Evolutionary conservation across 352 stramenopile species (phyloP).

Genomic region (Phytopythium sindhum): DNA sequence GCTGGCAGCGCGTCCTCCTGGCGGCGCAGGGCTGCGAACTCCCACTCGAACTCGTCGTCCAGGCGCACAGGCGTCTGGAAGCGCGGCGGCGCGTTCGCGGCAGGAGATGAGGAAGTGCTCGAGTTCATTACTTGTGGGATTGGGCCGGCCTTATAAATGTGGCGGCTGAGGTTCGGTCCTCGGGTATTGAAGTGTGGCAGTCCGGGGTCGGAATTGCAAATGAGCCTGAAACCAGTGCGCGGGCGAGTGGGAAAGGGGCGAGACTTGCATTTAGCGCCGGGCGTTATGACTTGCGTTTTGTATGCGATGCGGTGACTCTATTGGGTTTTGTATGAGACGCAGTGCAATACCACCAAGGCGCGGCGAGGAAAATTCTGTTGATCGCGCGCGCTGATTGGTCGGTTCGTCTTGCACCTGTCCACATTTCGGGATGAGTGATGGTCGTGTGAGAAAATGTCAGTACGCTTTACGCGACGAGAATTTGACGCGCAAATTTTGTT

Average conservation of each 20-base stretch:
- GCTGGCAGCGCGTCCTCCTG: slow-evolving; percentile 9
- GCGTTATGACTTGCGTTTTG: neutral
- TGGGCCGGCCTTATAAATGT: neutral
- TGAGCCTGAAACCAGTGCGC: neutral
- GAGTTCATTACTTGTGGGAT: neutral
- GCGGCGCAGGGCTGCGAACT: slow-evolving; percentile 15
- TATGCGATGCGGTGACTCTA: neutral
- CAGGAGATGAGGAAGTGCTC: neutral
- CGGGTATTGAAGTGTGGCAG: neutral
- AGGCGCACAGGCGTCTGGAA: slow-evolving; percentile 19
- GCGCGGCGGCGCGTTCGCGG: neutral
- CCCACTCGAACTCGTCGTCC: slow-evolving; percentile 29
- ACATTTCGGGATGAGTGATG: slow-evolving; percentile 12
- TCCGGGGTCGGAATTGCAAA: slow-evolving; percentile 6
- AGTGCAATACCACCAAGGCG: neutral
- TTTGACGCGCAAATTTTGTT: neutral
- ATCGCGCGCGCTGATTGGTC: slow-evolving; percentile 26
- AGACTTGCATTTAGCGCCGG: neutral
- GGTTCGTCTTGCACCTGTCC: neutral
- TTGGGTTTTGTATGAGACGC: slow-evolving; percentile 9
- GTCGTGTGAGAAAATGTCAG: slow-evolving; percentile 6
- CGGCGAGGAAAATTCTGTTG: slow-evolving; percentile 30
- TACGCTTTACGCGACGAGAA: neutral
- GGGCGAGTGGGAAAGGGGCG: neutral
- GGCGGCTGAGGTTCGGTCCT: neutral